Base-by-base conservation (phyloP, 176 grass and related monocot genomes). In the Elymus sibiricus region DNA sequence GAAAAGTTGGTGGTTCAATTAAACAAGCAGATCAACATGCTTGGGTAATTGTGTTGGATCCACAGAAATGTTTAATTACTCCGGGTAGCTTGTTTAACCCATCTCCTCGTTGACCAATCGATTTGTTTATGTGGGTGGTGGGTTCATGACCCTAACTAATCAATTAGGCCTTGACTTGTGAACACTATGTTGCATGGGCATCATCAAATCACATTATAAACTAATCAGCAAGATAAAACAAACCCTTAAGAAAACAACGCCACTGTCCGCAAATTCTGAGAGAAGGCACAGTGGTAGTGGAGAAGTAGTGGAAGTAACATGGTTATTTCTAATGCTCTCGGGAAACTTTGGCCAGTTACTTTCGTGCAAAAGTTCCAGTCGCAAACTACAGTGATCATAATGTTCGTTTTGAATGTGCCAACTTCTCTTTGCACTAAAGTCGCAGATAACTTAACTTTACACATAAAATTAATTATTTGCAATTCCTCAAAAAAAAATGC, bases 21-120 rank as follows among this genome's bases (percentile, higher is more conserved):
- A 91, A 92, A 91, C 26, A 92, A 94, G 25, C 64, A 82, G 14
- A 82, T 73, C 89, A 82, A 90, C 75, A 85, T 74, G 76, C 76
- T 92, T 89, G 74, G 92, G 88, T 79, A 92, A 84, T 79, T 79
- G 93, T 83, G 89, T 88, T 87, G 92, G 84, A 97, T 94, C 90
- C 82, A 88, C 12, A 72, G 26, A 84, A 90, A 85, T 43, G 64
- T 65, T 92, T 72, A 79, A 89, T 85, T 87, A 90, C 78, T 62
- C 74, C 74, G 75, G 31, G 84, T 58, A 38, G 67, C 27, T 80
- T 72, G 43, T 59, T 51, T 86, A 88, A 60, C 44, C 77, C 9
- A 64, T 64, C 74, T 72, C 64, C 22, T 85, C 87, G 87, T 90
- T 90, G 94, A 91, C 89, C 86, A 90, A 80, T 28, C 26, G 51